Evolutionary conservation across 2,329 filamentous ascomycete species (phyloP).

Genomic region (Pleurostoma richardsiae): DNA sequence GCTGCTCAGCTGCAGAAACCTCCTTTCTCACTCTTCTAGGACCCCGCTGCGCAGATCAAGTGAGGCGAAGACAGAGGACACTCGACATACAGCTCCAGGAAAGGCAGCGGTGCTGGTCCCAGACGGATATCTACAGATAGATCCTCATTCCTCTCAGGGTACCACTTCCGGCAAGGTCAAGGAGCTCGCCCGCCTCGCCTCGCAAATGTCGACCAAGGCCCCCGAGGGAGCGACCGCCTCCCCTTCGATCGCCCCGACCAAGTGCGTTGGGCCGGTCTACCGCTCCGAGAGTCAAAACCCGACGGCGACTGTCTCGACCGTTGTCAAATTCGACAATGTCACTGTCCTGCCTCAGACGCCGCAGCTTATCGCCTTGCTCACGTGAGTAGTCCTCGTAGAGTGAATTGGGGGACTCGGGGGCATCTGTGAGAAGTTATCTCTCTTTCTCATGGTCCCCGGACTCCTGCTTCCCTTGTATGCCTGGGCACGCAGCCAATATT

Average conservation of each 20-base stretch:
- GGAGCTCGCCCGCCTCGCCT: neutral
- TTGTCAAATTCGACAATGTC: constrained; percentile 79
- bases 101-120: too few relatives aligned
- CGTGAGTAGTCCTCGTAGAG: constrained; percentile 58
- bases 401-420: neutral
- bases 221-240: constrained; percentile 3
- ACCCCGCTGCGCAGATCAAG: too few relatives aligned
- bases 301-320: constrained; percentile 81
- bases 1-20: too few relatives aligned
- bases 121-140: too few relatives aligned
- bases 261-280: constrained; percentile 78
- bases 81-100: too few relatives aligned
- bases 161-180: too few relatives aligned
- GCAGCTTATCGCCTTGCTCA: constrained; percentile 93
- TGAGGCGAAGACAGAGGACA: too few relatives aligned
- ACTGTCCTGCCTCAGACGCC: constrained; percentile 88
- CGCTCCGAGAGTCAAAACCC: constrained; percentile 72
- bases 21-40: too few relatives aligned
- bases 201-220: constrained; percentile 18
- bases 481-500: neutral
- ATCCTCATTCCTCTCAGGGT: too few relatives aligned
- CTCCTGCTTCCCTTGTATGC: neutral
- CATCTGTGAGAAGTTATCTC: neutral
- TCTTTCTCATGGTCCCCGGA: neutral
- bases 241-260: constrained; percentile 32